Evolutionary conservation across 768 basidiomycete genomes (phyloP).

Genomic region (Mrakia blollopis): DNA sequence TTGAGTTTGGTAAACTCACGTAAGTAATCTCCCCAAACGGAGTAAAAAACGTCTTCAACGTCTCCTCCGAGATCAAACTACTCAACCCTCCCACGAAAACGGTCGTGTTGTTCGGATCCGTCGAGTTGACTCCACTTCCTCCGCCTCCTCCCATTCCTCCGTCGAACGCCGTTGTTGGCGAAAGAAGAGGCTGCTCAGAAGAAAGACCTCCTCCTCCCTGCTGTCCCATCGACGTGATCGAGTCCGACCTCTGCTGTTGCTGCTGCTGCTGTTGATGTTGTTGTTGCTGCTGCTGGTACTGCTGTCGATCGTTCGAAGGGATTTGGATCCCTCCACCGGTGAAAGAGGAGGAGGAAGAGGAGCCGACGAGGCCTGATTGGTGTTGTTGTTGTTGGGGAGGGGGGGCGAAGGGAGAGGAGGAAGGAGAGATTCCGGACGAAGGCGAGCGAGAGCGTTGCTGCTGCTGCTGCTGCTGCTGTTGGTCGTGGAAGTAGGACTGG

Average conservation of each 20-base stretch:
- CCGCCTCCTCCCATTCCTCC: conserved; percentile 1
- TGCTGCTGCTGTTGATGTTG: conserved; percentile 14
- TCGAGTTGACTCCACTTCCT: conserved; percentile 24
- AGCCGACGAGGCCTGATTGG: background rate
- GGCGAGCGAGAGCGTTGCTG: conserved; percentile 1
- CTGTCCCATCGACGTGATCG: background rate
- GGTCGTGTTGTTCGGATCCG: conserved; percentile 93
- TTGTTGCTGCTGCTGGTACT: conserved; percentile 20
- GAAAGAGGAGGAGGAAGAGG: background rate
- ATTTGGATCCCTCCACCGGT: background rate
- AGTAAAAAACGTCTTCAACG: conserved; percentile 78
- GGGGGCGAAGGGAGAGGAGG: background rate
- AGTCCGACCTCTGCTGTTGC: conserved; percentile 4
- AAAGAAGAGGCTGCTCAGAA: background rate
- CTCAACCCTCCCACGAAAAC: conserved; percentile 87
- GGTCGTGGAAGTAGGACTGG: conserved; percentile 5
- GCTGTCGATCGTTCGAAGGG: conserved; percentile 10
- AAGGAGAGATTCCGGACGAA: background rate
- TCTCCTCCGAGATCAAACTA: conserved; percentile 84
- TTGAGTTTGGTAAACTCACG: conserved; percentile 51
- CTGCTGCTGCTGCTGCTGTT: background rate
- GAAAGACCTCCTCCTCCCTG: no score
- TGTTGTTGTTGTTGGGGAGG: no score
- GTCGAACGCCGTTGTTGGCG: background rate
- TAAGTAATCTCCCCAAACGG: conserved; percentile 94